phyloP scores from a whole-genome alignment of 805 yeast genomes.

The Cyberlindnera americana region DNA sequence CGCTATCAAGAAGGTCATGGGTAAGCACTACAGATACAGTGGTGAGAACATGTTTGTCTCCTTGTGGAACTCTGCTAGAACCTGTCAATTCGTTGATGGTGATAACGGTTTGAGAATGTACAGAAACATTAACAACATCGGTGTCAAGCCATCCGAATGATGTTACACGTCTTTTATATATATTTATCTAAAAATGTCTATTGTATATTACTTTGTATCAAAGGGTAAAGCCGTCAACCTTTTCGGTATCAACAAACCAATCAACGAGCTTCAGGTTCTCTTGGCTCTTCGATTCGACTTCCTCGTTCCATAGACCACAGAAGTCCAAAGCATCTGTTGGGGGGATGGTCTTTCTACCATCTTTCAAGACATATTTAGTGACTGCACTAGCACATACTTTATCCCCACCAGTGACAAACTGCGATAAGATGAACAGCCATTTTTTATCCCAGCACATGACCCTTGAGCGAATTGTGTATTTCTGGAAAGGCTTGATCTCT shows the following conservation, averaged over 20 bases:
- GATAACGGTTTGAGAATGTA: constrained; percentile 62
- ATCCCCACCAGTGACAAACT: constrained; percentile 44
- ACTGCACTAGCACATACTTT: constrained; percentile 53
- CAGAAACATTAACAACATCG: constrained; percentile 52
- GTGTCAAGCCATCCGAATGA: constrained; percentile 31
- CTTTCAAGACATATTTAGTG: constrained; percentile 79
- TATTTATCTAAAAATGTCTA: not conserved
- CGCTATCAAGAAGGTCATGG: constrained; percentile 82
- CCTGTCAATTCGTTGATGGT: constrained; percentile 72
- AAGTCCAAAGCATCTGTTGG: constrained; percentile 58
- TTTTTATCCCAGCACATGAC: constrained; percentile 83
- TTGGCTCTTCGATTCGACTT: constrained; percentile 40
- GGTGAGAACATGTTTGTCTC: constrained; percentile 58
- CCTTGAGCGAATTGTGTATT: constrained; percentile 51
- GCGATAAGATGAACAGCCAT: constrained; percentile 73
- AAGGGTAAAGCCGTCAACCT: constrained; percentile 30
- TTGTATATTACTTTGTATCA: not conserved
- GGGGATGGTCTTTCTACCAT: constrained; percentile 67
- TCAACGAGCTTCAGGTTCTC: constrained; percentile 39
- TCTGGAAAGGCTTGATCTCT: constrained; percentile 68
- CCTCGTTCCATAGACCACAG: constrained; percentile 54
- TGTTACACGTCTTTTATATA: not conserved
- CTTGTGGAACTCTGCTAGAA: constrained; percentile 55
- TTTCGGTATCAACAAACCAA: constrained; percentile 35
- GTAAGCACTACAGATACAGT: constrained; percentile 64